These are phyloP conservation scores for Tuber magnatum DNA, from an alignment of 495 filamentous ascomycete species.

Conservation along the genomic window DNA sequence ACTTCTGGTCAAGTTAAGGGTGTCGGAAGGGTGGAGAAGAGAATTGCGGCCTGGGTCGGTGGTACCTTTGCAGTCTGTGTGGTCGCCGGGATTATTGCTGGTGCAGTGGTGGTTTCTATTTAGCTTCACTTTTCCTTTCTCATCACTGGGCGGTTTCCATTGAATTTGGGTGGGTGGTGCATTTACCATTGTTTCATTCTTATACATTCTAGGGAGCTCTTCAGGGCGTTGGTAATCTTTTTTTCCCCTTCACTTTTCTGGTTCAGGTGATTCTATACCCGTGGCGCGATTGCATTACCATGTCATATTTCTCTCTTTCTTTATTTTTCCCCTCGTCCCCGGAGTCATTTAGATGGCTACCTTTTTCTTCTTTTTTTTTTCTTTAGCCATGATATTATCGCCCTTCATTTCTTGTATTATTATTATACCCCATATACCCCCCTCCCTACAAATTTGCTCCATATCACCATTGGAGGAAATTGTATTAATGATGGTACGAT, in stretches of 20 bases:
- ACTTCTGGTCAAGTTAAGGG: conserved; percentile 32
- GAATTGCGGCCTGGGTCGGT: conserved; percentile 31
- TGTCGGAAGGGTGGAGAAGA: conserved; percentile 36
- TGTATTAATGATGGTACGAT: background rate
- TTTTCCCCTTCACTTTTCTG: background rate
- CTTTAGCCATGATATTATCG: background rate
- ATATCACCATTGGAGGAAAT: background rate
- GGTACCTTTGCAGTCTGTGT: conserved; percentile 25
- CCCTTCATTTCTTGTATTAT: background rate
- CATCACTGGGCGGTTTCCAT: conserved; percentile 1
- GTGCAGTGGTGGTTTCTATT: conserved; percentile 13
- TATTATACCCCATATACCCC: background rate
- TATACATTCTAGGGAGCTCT: conserved; percentile 7
- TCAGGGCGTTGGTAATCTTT: conserved; percentile 6
- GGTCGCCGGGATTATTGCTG: conserved; percentile 33
- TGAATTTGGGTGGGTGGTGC: conserved; percentile 1
- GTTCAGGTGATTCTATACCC: background rate
- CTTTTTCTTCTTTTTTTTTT: background rate
- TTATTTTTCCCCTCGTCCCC: background rate
- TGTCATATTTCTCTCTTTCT: background rate
- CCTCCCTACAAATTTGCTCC: background rate
- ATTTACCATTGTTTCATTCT: conserved; percentile 11
- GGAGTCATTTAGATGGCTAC: background rate
- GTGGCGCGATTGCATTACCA: background rate
- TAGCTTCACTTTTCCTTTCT: conserved; percentile 16